Evolutionary conservation across 164 flowering plant species (phyloP), one percentile per base, ranked within the genome.

Genomic region (Berberis thunbergii): DNA sequence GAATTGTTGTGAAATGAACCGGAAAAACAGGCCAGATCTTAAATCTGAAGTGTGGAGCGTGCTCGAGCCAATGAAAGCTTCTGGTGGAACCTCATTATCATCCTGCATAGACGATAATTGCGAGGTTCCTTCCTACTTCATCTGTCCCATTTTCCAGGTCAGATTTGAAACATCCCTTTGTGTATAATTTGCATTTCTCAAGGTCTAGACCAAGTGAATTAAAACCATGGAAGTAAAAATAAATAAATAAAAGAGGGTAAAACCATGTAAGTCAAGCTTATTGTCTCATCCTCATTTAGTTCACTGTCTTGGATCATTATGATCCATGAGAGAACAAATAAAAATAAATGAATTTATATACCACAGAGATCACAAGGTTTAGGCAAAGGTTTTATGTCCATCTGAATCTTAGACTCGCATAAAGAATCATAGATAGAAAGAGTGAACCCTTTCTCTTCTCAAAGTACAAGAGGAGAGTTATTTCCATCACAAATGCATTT

Each of bases 61-160:
- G 45, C 84, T 93, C 42, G 90, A 85, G 69, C 86, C 86, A 0
- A 83, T 89, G 93, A 80, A 73, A 62, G 83, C 71, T 60, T 81
- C 84, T 1, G 79, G 81, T 49, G 85, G 86, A 66, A 58, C 76
- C 41, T 76, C 76, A 7, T 76, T 79, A 4, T 67, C 83, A 0
- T 67, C 67, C 43, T 64, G 73, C 10, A 55, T 74, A 43, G 79
- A 72, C 43, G 84, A 75, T 58, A 68, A 43, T 12, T 59, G 53
- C 69, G 77, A 70, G 61, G 69, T 75, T 63, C 98, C 98, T 13
- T 40, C 80, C 1, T 84, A 86, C 69, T 92, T 86, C 66, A 67
- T 86, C 26, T 91, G 98, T 41, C 98, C 96, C 45, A 84, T 89
- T 54, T 84, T 86, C 50, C 86, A 81, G 88, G 98, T 83, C 52